These are phyloP conservation scores for Teratosphaeria pseudoeucalypti DNA, from an alignment of 2,329 filamentous ascomycete genomes.

Conservation along the genomic window DNA sequence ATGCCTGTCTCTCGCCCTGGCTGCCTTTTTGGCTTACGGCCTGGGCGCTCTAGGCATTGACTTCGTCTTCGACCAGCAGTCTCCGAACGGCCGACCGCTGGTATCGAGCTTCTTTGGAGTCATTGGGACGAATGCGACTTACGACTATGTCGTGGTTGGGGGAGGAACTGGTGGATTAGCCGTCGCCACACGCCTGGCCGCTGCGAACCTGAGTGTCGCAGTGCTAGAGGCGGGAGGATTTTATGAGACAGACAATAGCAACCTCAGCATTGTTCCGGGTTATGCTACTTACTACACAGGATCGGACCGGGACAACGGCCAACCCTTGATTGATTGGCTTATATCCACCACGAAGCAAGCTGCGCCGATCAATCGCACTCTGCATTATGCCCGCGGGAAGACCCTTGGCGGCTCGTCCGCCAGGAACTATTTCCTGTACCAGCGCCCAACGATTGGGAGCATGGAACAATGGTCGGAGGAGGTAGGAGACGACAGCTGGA, in stretches of 20 bases:
- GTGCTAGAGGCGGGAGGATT: slow-evolving; percentile 15
- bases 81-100: not conserved
- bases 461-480: slow-evolving; percentile 17
- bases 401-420: slow-evolving; percentile 15
- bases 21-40: not conserved
- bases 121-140: slow-evolving; percentile 2
- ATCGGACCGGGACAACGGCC: slow-evolving; percentile 4
- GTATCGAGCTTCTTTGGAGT: not conserved
- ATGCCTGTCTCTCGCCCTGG: not conserved
- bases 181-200: slow-evolving; percentile 12
- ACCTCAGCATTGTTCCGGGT: slow-evolving; percentile 11
- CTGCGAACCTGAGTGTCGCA: slow-evolving; percentile 6
- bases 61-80: not conserved
- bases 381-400: slow-evolving; percentile 14
- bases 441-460: slow-evolving; percentile 18
- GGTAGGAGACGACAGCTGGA: slow-evolving; percentile 11
- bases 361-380: slow-evolving; percentile 1
- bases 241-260: slow-evolving; percentile 14
- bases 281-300: slow-evolving; percentile 5
- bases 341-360: slow-evolving; percentile 12
- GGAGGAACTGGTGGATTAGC: slow-evolving; percentile 15
- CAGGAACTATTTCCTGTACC: slow-evolving; percentile 14
- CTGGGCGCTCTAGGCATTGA: not conserved
- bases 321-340: slow-evolving; percentile 13
- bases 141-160: slow-evolving; percentile 18